Evolutionary conservation across 352 stramenopile genomes (phyloP).

Genomic region (Globisporangium canariense): DNA sequence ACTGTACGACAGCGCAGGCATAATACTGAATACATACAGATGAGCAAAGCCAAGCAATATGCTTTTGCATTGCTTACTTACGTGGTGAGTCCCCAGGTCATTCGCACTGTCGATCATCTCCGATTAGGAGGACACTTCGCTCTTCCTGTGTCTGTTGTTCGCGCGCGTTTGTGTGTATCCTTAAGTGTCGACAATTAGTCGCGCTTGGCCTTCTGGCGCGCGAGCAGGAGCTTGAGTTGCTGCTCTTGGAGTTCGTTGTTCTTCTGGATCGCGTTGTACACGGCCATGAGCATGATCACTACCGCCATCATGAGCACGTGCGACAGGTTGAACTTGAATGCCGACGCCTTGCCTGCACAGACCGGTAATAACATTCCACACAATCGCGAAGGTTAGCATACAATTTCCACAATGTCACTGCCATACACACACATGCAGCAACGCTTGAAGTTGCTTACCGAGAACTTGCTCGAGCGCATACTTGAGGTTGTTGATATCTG

Average conservation of each 20-base stretch:
- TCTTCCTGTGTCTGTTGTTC: neutral
- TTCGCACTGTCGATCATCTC: neutral
- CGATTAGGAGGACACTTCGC: neutral
- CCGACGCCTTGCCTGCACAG: slow-evolving; percentile 48
- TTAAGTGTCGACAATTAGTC: slow-evolving; percentile 18
- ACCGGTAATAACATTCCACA: neutral
- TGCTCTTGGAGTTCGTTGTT: slow-evolving; percentile 73
- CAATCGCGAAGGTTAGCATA: neutral
- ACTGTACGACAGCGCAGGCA: neutral
- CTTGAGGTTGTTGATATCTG: slow-evolving; percentile 67
- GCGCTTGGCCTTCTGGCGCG: slow-evolving; percentile 45
- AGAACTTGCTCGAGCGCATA: slow-evolving; percentile 70
- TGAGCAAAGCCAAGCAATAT: neutral
- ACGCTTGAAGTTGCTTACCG: slow-evolving; percentile 19
- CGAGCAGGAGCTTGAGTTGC: slow-evolving; percentile 45
- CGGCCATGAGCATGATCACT: slow-evolving; percentile 69
- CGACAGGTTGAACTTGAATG: slow-evolving; percentile 79
- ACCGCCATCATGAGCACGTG: slow-evolving; percentile 81
- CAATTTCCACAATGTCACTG: too few relatives aligned
- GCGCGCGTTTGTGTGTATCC: neutral
- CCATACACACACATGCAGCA: neutral
- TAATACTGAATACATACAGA: neutral
- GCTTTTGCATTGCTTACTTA: neutral
- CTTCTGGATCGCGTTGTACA: slow-evolving; percentile 74
- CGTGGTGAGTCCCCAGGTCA: neutral